These are phyloP conservation scores for Ochetophila trinervis DNA, from an alignment of 306 rosid genomes.

Conservation along the genomic window DNA sequence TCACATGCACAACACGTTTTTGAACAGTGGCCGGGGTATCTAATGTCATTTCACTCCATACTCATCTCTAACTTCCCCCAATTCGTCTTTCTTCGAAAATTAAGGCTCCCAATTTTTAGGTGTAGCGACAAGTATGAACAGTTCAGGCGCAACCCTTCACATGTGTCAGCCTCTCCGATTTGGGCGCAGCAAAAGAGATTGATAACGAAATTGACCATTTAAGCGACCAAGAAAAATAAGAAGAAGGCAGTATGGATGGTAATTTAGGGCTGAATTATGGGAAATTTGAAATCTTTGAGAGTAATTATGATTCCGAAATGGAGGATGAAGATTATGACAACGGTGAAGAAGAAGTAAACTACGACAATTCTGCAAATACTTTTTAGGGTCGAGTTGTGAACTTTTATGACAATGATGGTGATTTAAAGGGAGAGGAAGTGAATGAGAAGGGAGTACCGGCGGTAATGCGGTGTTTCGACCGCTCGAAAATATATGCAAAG, in stretches of 20 bases:
- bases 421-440: conserved; percentile 25
- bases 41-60: too few species aligned
- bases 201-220: conserved; percentile 27
- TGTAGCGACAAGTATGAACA: too few species aligned
- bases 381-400: conserved; percentile 5
- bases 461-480: conserved; percentile 90
- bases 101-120: too few species aligned
- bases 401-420: conserved; percentile 14
- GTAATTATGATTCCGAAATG: conserved; percentile 28
- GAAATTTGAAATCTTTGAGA: conserved; percentile 32
- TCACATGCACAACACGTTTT: too few species aligned
- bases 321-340: conserved; percentile 26
- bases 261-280: conserved; percentile 21
- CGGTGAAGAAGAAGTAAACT: conserved; percentile 23
- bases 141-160: too few species aligned
- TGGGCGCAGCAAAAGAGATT: conserved; percentile 31
- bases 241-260: conserved; percentile 8
- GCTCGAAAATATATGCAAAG: conserved; percentile 67
- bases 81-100: too few species aligned
- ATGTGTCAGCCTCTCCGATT: conserved; percentile 75
- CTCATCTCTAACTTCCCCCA: too few species aligned
- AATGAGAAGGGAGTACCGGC: conserved; percentile 94
- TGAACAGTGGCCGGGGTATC: too few species aligned
- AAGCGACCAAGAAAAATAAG: conserved; percentile 19
- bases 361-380: conserved; percentile 14